These are phyloP conservation scores for Sordariomycetes sp. DNA, from an alignment of 2,329 filamentous ascomycete species.

Conservation along the genomic window DNA sequence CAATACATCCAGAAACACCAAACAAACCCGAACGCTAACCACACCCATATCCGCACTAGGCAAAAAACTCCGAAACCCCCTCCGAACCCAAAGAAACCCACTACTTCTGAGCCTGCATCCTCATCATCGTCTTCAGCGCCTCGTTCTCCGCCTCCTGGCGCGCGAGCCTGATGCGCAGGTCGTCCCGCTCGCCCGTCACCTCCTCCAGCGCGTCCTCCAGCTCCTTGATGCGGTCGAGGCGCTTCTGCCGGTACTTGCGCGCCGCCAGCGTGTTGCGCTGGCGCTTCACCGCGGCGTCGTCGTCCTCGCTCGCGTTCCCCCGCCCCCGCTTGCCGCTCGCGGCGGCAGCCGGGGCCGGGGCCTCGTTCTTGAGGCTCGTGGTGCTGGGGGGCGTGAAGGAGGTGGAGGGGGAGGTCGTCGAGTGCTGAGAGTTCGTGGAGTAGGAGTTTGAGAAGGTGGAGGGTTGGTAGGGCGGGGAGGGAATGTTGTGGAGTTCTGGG, in stretches of 20 bases:
- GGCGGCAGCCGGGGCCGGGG: not conserved
- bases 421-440: not conserved
- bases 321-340: not conserved
- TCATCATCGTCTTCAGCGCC: conserved; percentile 42
- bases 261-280: conserved; percentile 62
- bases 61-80: not conserved
- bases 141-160: conserved; percentile 55
- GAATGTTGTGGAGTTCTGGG: not conserved
- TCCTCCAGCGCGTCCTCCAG: conserved; percentile 49
- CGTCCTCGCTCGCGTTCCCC: conserved; percentile 7
- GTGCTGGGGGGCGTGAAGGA: conserved; percentile 6
- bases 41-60: not conserved
- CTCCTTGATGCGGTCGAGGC: conserved; percentile 53
- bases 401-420: not conserved
- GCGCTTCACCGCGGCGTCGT: conserved; percentile 38
- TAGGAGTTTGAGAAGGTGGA: not conserved
- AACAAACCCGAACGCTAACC: not conserved
- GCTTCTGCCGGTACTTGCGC: conserved; percentile 60
- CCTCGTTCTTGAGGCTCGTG: conserved; percentile 9
- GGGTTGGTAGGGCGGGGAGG: not conserved
- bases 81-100: not conserved
- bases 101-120: not conserved
- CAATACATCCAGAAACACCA: not conserved
- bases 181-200: conserved; percentile 52
- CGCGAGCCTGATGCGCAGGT: conserved; percentile 50